phyloP scores from a whole-genome alignment of 164 flowering plant species.

The Echeveria elegans region DNA sequence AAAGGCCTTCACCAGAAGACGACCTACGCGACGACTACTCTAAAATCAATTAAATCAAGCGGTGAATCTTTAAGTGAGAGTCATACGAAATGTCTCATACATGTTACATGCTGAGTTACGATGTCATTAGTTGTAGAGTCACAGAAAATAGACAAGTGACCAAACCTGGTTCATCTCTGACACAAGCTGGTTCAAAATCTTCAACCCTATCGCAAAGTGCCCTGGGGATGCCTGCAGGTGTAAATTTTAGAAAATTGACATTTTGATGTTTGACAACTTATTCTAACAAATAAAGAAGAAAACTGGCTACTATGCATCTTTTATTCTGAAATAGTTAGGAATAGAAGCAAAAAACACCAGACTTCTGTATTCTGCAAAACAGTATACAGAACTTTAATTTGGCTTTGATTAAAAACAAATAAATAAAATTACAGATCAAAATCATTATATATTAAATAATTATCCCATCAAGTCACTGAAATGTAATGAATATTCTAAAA shows the following conservation, averaged over 20 bases:
- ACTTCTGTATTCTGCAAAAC: background rate
- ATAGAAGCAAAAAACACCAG: background rate
- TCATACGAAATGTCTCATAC: background rate
- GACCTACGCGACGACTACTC: background rate
- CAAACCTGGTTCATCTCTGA: conserved; percentile 90
- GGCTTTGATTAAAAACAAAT: background rate
- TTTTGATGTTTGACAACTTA: background rate
- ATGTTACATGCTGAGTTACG: background rate
- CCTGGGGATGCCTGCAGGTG: conserved; percentile 58
- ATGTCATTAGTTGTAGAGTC: background rate
- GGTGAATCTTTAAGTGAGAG: background rate
- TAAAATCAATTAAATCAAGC: background rate
- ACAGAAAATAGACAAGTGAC: background rate
- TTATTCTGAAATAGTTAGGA: background rate
- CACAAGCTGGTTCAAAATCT: conserved; percentile 87
- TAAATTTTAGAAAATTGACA: background rate
- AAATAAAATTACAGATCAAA: background rate
- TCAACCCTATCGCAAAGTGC: conserved; percentile 89
- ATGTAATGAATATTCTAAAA: background rate
- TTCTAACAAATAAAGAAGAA: background rate
- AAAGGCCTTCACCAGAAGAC: background rate
- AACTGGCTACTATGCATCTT: background rate
- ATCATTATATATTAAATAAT: background rate
- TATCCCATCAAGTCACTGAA: background rate
- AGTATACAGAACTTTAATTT: background rate